Percentiles rank a stretch among this genome's conserved stretches.
Conservation (phyloP, 2,329 filamentous ascomycete species). For the Herpotrichia juniperi region DNA sequence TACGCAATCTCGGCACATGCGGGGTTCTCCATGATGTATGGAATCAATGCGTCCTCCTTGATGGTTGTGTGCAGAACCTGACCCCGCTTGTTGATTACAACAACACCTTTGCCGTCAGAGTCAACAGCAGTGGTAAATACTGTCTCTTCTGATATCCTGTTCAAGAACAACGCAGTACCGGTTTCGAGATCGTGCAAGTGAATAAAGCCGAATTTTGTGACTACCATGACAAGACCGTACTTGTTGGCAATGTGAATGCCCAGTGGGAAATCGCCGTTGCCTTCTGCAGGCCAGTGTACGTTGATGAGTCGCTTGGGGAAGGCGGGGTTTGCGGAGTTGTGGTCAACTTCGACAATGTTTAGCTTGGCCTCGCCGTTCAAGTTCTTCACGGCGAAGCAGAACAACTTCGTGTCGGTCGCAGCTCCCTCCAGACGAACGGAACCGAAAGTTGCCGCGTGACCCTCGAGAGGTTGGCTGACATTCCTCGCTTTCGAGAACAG, state of each 20-base stretch:
- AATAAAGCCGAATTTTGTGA: constrained; percentile 99
- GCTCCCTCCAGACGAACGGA: constrained; percentile 88
- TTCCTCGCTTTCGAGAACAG: constrained; percentile 94
- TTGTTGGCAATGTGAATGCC: constrained; percentile 96
- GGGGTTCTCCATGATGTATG: constrained; percentile 94
- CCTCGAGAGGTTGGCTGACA: constrained; percentile 97
- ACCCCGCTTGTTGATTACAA: constrained; percentile 96
- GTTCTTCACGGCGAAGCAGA: constrained; percentile 93
- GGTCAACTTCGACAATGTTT: constrained; percentile 97
- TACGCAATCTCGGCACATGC: constrained; percentile 92
- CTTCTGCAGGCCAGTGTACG: constrained; percentile 96
- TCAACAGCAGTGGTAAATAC: constrained; percentile 95
- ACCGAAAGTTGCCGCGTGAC: constrained; percentile 93
- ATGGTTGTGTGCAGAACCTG: constrained; percentile 94
- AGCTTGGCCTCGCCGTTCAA: constrained; percentile 85
- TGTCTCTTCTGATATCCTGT: constrained; percentile 98
- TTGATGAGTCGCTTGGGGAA: constrained; percentile 97
- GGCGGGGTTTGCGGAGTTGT: constrained; percentile 82
- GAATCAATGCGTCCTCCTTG: constrained; percentile 88
- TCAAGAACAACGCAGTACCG: constrained; percentile 97
- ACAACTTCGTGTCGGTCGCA: constrained; percentile 89
- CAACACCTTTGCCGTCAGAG: constrained; percentile 81
- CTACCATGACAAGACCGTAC: constrained; percentile 95
- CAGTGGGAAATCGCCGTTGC: constrained; percentile 95
- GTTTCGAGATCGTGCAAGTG: constrained; percentile 98